Base-by-base conservation (phyloP, 768 basidiomycete genomes). In the Russula sp. region DNA sequence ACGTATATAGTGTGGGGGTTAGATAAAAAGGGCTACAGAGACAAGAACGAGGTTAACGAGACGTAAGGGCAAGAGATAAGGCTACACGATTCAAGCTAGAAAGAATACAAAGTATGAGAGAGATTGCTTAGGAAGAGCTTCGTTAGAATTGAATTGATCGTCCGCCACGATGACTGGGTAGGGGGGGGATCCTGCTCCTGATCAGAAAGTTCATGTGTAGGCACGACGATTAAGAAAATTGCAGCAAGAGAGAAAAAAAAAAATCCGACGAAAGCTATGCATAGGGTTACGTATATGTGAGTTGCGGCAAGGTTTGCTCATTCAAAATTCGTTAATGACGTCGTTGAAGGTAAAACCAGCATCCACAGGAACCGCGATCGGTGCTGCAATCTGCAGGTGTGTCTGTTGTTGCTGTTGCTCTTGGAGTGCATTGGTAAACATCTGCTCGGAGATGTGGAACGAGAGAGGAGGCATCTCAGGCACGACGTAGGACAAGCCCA, bases 311-410 rank as follows among this genome's bases (percentile, higher is more conserved):
- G 61, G 39, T 46, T 32, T 49, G 59, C 25, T 64, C 59, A 34
- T 64, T 64, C 49, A 64, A 47, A 61, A 57, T 46, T 66, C 66
- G 52, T 66, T 60, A 59, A 61, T 58, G 52, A 61, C 57, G 39
- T 66, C 64, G 59, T 66, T 65, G 64, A 66, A 65, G 51, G 56
- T 29, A 53, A 65, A 65, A 25, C 56, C n/a, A 29, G 58, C 0
- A 11, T 60, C 59, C 39, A 61, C 49, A 7, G 53, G 56, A n/a
- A 55, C 46, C 22, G 61, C 56, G 20, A 62, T 38, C 34, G 62
- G 62, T 8, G 61, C 57, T 11, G 43, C 50, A 34, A 63, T 49
- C 20, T 57, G 16, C n/a, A 58, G 29, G 7, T 62, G 61, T 13
- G 36, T n/a, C n/a, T 53, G 59, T n/a, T 41, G 53, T 36, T 49